phyloP scores from a whole-genome alignment of 2,329 filamentous ascomycete genomes.

The Kalaharituber pfeilii region DNA sequence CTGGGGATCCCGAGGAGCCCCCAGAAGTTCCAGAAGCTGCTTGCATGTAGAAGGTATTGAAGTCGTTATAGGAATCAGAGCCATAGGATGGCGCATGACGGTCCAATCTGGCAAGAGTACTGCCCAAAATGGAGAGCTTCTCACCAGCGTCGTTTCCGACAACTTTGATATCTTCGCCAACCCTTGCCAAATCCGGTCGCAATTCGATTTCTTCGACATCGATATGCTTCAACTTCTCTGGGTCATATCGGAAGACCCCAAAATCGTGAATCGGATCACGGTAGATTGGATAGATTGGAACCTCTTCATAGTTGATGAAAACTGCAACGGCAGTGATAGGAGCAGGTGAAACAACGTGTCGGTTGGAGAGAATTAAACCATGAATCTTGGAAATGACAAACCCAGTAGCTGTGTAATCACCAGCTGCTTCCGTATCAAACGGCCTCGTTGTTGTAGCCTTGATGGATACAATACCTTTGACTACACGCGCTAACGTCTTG shows the following conservation, averaged over 20 bases:
- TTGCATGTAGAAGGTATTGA: conserved; percentile 24
- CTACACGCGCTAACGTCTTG: conserved; percentile 20
- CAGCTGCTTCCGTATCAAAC: conserved; percentile 23
- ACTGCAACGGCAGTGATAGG: conserved; percentile 23
- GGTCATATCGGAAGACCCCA: conserved; percentile 22
- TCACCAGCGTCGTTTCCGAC: conserved; percentile 24
- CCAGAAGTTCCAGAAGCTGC: conserved; percentile 23
- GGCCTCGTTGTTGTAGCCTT: conserved; percentile 23
- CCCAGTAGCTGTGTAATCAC: conserved; percentile 23
- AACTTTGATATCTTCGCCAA: conserved; percentile 23
- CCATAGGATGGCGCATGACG: conserved; percentile 23
- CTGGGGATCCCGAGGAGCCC: conserved; percentile 22
- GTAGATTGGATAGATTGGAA: conserved; percentile 22
- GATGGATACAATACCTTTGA: conserved; percentile 23
- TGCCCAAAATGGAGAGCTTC: conserved; percentile 23
- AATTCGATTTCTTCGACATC: conserved; percentile 22
- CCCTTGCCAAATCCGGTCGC: conserved; percentile 20
- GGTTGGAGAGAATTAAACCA: conserved; percentile 22
- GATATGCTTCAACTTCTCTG: conserved; percentile 22
- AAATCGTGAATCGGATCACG: conserved; percentile 24
- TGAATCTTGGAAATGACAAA: conserved; percentile 23
- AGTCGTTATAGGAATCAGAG: conserved; percentile 23
- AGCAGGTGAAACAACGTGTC: conserved; percentile 23
- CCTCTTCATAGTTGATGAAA: conserved; percentile 23
- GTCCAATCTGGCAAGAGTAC: conserved; percentile 22